Evolutionary conservation across 2,329 filamentous ascomycete genomes (phyloP).

Genomic region (Colletotrichum higginsianum): DNA sequence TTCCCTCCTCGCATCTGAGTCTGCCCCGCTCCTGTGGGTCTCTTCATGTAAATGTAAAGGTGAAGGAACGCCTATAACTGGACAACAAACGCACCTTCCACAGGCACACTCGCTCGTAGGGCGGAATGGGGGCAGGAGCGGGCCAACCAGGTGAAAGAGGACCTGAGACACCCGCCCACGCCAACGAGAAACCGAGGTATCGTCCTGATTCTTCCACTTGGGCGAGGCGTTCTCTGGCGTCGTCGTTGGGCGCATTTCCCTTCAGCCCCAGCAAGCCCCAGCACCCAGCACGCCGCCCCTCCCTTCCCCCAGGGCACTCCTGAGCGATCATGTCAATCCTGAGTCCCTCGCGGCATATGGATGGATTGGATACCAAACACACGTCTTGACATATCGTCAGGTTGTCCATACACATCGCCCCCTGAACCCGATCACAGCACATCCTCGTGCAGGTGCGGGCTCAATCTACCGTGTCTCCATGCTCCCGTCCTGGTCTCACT

Average conservation of each 20-base stretch:
- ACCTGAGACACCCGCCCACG: slow-evolving; percentile 11
- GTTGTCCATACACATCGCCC: neutral
- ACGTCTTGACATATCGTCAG: neutral
- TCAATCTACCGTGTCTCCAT: slow-evolving; percentile 3
- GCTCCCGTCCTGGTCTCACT: neutral
- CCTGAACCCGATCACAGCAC: neutral
- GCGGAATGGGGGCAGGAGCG: slow-evolving; percentile 22
- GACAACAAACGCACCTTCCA: slow-evolving; percentile 2
- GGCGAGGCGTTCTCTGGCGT: slow-evolving; percentile 34
- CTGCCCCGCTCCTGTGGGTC: slow-evolving; percentile 22
- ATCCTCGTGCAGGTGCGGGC: slow-evolving; percentile 4
- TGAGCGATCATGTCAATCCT: too few relatives aligned
- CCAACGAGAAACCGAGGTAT: slow-evolving; percentile 11
- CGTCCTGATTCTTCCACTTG: slow-evolving; percentile 32
- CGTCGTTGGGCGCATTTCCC: slow-evolving; percentile 37
- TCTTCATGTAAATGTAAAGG: neutral
- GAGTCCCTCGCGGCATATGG: neutral
- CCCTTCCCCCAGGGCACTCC: neutral
- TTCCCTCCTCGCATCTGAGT: slow-evolving; percentile 4
- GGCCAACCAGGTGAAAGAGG: slow-evolving; percentile 7
- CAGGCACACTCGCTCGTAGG: slow-evolving; percentile 35
- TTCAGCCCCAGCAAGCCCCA: slow-evolving; percentile 32
- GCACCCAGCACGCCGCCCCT: too few relatives aligned
- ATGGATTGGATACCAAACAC: neutral
- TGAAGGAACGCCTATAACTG: slow-evolving; percentile 21